Conservation (phyloP, 1,284 basidiomycete species). For the Microbotryomycetes sp. region DNA sequence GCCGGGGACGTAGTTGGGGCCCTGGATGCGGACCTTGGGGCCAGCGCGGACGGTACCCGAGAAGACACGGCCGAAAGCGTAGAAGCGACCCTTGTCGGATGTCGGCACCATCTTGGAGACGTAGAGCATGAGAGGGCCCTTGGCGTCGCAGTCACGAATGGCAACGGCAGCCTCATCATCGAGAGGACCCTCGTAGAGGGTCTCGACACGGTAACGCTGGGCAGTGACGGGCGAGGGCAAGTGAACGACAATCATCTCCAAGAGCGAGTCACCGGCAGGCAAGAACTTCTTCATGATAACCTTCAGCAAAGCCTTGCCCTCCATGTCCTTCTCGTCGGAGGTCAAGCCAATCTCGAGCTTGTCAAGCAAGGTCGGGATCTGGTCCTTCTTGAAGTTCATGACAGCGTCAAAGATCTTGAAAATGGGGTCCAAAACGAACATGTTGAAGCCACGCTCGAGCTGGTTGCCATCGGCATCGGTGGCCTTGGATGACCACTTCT, state of each 20-base stretch:
- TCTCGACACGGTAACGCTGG: slow-evolving; percentile 98
- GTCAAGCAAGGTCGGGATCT: slow-evolving; percentile 75
- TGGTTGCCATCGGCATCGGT: slow-evolving; percentile 73
- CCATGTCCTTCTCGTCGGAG: slow-evolving; percentile 85
- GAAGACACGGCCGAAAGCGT: slow-evolving; percentile 99
- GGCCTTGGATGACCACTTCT: slow-evolving; percentile 87
- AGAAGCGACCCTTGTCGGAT: slow-evolving; percentile 99
- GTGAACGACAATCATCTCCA: slow-evolving; percentile 99
- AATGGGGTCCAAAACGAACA: slow-evolving; percentile 97
- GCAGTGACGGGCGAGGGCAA: slow-evolving; percentile 91
- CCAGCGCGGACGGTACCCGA: slow-evolving; percentile 93
- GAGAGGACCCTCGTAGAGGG: slow-evolving; percentile 99
- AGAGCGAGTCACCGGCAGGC: slow-evolving; percentile 93
- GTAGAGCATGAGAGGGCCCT: slow-evolving; percentile 94
- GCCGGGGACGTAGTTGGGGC: slow-evolving; percentile 96
- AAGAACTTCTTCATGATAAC: slow-evolving; percentile 99
- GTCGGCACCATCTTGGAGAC: slow-evolving; percentile 99
- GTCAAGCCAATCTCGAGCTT: slow-evolving; percentile 94
- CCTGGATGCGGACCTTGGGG: slow-evolving; percentile 99
- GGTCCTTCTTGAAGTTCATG: slow-evolving; percentile 99
- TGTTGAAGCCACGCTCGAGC: slow-evolving; percentile 56
- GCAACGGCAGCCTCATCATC: slow-evolving; percentile 98
- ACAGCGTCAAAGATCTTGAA: slow-evolving; percentile 97
- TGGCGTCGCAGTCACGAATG: slow-evolving; percentile 98
- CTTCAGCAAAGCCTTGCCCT: slow-evolving; percentile 96